Percentiles rank a stretch among this genome's conserved stretches.
Conservation (phyloP, 495 filamentous ascomycete species). For the Aspergillus sparsus region DNA sequence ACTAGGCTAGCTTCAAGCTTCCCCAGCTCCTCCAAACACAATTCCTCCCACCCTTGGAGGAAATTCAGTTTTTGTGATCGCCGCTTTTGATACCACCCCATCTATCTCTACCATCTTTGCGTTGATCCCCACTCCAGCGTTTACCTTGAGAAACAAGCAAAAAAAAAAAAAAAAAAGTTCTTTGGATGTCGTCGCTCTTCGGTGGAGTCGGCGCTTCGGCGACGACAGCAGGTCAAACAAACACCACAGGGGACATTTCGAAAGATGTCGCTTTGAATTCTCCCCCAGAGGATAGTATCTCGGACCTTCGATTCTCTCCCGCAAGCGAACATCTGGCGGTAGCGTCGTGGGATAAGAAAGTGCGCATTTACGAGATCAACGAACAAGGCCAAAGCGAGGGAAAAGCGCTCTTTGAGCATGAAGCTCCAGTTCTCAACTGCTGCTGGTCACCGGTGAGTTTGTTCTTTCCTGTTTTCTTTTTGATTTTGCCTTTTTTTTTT, state of each 20-base stretch:
- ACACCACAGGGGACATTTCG: conserved; percentile 85
- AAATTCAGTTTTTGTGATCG: not conserved
- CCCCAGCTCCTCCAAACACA: too few relatives aligned
- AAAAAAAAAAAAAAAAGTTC: conserved; percentile 21
- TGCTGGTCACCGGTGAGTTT: conserved; percentile 78
- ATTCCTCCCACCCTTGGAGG: too few relatives aligned
- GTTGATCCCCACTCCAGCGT: not conserved
- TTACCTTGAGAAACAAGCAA: not conserved
- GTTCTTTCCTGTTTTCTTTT: not conserved
- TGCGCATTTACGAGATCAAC: conserved; percentile 88
- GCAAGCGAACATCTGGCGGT: conserved; percentile 77
- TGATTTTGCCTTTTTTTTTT: conserved; percentile 14
- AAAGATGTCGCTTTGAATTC: conserved; percentile 78
- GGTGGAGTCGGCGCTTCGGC: conserved; percentile 48
- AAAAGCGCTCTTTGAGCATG: conserved; percentile 75
- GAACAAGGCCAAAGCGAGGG: conserved; percentile 68
- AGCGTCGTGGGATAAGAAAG: conserved; percentile 90
- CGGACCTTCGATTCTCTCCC: conserved; percentile 80
- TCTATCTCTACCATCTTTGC: not conserved
- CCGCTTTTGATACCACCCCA: conserved; percentile 2
- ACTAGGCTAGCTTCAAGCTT: too few relatives aligned
- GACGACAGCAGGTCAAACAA: conserved; percentile 51
- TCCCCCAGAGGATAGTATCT: conserved; percentile 84
- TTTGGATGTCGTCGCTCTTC: conserved; percentile 60
- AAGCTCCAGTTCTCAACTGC: conserved; percentile 74